Evolutionary conservation across 208 protist species (phyloP).

Genomic region (Sergeia podlipaevii): DNA sequence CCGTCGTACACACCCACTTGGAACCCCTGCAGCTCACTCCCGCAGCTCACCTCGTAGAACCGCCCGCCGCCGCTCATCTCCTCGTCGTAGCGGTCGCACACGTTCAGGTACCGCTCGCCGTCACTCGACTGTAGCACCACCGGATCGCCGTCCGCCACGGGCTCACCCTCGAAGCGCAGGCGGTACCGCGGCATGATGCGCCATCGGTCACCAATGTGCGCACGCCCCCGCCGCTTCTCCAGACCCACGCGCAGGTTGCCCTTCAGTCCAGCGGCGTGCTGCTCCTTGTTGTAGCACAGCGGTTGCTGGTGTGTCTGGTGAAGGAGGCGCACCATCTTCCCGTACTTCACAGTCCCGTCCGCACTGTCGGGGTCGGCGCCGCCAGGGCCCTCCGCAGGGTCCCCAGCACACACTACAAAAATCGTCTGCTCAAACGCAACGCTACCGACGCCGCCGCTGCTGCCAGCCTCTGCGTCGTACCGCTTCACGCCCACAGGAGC

Average conservation of each 20-base stretch:
- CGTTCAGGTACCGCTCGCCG: constrained; percentile 33
- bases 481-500: constrained; percentile 36
- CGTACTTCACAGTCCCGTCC: constrained; percentile 40
- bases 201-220: constrained; percentile 29
- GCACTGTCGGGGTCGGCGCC: constrained; percentile 5
- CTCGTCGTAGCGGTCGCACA: constrained; percentile 19
- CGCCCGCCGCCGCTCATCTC: constrained; percentile 15
- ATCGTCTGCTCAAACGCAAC: constrained; percentile 41
- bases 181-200: constrained; percentile 65
- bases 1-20: constrained; percentile 46
- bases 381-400: constrained; percentile 17
- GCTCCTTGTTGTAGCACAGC: constrained; percentile 33
- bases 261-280: constrained; percentile 36
- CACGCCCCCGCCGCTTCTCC: constrained; percentile 14
- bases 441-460: constrained; percentile 2
- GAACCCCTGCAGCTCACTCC: constrained; percentile 36
- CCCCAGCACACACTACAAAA: constrained; percentile 36
- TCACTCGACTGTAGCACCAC: constrained; percentile 39
- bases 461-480: no score
- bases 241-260: constrained; percentile 46
- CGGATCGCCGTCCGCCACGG: constrained; percentile 40
- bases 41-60: constrained; percentile 38
- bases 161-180: constrained; percentile 57
- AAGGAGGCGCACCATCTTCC: constrained; percentile 39
- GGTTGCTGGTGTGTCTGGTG: constrained; percentile 43